phyloP scores from a whole-genome alignment of 225 moss, liverwort and hornwort species.

The Pseudoscleropodium purum region DNA sequence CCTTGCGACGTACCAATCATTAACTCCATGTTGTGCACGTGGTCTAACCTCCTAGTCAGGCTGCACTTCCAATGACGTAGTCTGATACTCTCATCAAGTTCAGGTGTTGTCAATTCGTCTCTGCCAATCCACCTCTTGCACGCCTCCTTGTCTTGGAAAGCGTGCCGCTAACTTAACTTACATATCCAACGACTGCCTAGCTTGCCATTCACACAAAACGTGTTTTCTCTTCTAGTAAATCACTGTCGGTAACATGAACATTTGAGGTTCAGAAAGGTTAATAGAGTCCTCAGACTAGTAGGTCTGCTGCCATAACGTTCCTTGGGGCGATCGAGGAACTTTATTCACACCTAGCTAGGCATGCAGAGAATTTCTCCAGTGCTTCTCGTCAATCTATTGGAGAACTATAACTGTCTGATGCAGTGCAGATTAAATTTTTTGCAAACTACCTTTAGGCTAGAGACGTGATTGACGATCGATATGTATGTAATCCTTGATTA shows the following conservation, averaged over 20 bases:
- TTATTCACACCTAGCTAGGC: background rate
- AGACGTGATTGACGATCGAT: background rate
- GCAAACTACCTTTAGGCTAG: background rate
- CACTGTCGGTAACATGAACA: constrained; percentile 13
- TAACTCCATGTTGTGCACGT: constrained; percentile 20
- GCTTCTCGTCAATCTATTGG: background rate
- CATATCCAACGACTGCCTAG: background rate
- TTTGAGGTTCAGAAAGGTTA: background rate
- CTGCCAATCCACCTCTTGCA: background rate
- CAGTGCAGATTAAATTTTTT: background rate
- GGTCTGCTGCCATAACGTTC: background rate
- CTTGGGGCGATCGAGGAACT: background rate
- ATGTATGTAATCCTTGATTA: background rate
- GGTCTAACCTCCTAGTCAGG: constrained; percentile 1
- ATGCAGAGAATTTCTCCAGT: background rate
- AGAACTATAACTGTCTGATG: background rate
- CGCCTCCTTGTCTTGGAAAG: background rate
- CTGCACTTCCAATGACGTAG: background rate
- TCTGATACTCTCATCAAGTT: constrained; percentile 1
- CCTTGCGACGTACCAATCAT: constrained; percentile 12
- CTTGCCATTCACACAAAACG: background rate
- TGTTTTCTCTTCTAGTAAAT: background rate
- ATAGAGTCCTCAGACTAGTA: background rate
- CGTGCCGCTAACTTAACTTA: background rate
- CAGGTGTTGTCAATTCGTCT: background rate